A percentile compares a stretch with the other conserved stretches of the same genome.
Evolutionary conservation across 805 yeast genomes (phyloP).

Genomic region (Ogataea pignaliae): DNA sequence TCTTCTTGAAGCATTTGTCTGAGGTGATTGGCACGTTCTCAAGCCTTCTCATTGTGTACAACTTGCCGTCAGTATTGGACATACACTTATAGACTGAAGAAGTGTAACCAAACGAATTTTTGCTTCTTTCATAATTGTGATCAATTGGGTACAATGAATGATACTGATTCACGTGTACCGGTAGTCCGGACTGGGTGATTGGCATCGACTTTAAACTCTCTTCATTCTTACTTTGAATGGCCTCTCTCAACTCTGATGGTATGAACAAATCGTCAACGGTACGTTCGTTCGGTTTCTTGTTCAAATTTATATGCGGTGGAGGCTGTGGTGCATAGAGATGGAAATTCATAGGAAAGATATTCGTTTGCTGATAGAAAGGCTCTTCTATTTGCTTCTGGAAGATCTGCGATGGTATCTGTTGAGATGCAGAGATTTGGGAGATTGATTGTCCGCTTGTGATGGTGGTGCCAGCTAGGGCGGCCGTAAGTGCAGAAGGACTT

Average conservation of each 20-base stretch:
- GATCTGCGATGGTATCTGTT: not conserved
- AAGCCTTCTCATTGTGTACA: constrained; percentile 72
- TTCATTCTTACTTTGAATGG: constrained; percentile 67
- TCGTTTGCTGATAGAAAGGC: constrained; percentile 30
- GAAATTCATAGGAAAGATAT: constrained; percentile 60
- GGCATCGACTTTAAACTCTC: constrained; percentile 66
- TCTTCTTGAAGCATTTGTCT: constrained; percentile 54
- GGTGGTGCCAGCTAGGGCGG: constrained; percentile 3
- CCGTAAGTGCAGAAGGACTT: constrained; percentile 8
- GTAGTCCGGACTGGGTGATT: constrained; percentile 46
- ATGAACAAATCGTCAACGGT: constrained; percentile 67
- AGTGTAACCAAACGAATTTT: constrained; percentile 46
- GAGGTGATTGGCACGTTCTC: constrained; percentile 53
- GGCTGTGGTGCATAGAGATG: constrained; percentile 90
- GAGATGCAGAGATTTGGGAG: constrained; percentile 1
- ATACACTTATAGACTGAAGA: constrained; percentile 73
- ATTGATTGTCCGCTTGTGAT: constrained; percentile 2
- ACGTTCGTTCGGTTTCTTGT: constrained; percentile 67
- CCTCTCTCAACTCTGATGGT: constrained; percentile 66
- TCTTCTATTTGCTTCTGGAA: constrained; percentile 17
- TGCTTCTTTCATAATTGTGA: constrained; percentile 34
- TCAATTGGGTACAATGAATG: constrained; percentile 86
- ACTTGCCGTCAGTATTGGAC: constrained; percentile 71
- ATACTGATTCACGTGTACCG: constrained; percentile 76
- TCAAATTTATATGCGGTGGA: constrained; percentile 61